These are phyloP conservation scores for Fomitopsis schrenkii DNA, from an alignment of 1,284 basidiomycete genomes.

Conservation along the genomic window DNA sequence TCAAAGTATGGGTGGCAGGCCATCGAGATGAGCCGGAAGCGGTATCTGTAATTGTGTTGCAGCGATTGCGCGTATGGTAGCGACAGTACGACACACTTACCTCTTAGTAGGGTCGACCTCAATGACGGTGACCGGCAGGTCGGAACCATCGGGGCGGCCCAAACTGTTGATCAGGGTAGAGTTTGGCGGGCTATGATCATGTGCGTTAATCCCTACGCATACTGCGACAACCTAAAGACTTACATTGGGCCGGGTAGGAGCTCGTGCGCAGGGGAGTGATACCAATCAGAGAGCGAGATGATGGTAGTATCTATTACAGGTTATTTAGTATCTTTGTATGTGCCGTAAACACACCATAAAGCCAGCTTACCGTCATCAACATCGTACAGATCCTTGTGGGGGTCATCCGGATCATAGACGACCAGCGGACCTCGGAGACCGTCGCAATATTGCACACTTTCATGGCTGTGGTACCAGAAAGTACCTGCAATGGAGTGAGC, in stretches of 20 bases:
- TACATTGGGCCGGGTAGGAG: neutral
- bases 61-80: neutral
- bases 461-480: constrained; percentile 23
- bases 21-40: constrained; percentile 48
- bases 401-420: constrained; percentile 40
- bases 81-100: constrained; percentile 18
- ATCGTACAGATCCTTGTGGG: constrained; percentile 35
- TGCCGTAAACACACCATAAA: neutral
- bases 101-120: constrained; percentile 16
- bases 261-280: constrained; percentile 15
- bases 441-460: constrained; percentile 32
- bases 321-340: neutral
- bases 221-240: neutral
- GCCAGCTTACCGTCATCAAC: constrained; percentile 34
- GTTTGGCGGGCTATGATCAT: constrained; percentile 5
- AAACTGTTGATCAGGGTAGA: constrained; percentile 51
- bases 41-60: constrained; percentile 20
- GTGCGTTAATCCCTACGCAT: neutral
- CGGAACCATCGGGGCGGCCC: constrained; percentile 26
- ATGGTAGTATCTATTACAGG: constrained; percentile 21
- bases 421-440: constrained; percentile 33
- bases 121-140: constrained; percentile 29
- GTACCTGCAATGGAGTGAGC: constrained; percentile 13
- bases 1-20: constrained; percentile 30
- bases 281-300: constrained; percentile 27